These are phyloP conservation scores for Borealophlyctis nickersoniae DNA, from an alignment of 192 early-diverging fungal species.

Conservation along the genomic window DNA sequence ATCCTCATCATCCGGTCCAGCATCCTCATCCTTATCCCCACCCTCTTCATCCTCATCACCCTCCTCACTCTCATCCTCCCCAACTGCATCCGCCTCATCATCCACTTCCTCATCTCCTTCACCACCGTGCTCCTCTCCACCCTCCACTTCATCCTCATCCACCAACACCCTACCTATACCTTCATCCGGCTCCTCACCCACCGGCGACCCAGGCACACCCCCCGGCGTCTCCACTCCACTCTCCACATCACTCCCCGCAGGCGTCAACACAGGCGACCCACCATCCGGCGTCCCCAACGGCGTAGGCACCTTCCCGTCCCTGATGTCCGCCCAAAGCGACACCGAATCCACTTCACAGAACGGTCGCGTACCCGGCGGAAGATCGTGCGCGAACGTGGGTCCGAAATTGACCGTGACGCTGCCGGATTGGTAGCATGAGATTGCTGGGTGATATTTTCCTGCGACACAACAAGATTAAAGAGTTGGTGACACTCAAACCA, in stretches of 20 bases:
- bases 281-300: too few species aligned
- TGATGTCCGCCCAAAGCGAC: neutral
- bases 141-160: constrained; percentile 1
- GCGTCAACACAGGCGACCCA: too few species aligned
- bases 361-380: constrained; percentile 39
- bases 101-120: constrained; percentile 3
- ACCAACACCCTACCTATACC: too few species aligned
- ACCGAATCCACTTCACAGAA: constrained; percentile 26
- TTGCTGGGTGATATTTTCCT: constrained; percentile 74
- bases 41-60: constrained; percentile 11
- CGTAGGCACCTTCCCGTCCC: too few species aligned
- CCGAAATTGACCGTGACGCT: constrained; percentile 67
- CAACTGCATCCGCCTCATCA: too few species aligned
- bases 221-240: too few species aligned
- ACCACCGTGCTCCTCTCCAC: constrained; percentile 4
- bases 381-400: constrained; percentile 60
- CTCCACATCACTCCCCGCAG: too few species aligned
- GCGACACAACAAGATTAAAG: constrained; percentile 1
- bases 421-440: constrained; percentile 65
- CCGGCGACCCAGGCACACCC: too few species aligned
- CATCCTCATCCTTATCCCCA: constrained; percentile 4
- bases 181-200: too few species aligned
- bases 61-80: neutral
- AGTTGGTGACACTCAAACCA: constrained; percentile 9
- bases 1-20: constrained; percentile 15